A percentile compares a stretch with the other conserved stretches of the same genome.
phyloP scores from a whole-genome alignment of 169 alveolate genomes.

The Toxoplasma gondii region DNA sequence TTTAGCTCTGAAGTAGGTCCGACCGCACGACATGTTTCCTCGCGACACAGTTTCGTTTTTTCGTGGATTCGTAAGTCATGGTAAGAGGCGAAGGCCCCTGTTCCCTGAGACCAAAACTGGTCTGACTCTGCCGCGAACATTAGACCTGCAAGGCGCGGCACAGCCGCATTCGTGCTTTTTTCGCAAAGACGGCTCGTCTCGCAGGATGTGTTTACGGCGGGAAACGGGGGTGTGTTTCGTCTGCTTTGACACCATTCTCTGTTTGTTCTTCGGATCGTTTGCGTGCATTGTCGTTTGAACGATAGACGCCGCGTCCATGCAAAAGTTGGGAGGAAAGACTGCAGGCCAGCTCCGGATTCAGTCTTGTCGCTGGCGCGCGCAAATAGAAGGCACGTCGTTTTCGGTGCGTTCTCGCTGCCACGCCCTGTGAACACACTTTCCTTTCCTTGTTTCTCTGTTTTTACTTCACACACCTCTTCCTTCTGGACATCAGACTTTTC shows the following conservation, averaged over 20 bases:
- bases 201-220: not conserved
- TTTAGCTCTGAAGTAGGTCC: too few species aligned
- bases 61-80: too few species aligned
- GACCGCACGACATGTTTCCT: too few species aligned
- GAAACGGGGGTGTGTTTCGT: not conserved
- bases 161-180: not conserved
- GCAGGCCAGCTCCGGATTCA: not conserved
- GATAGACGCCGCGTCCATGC: not conserved
- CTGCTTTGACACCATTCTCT: not conserved
- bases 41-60: too few species aligned
- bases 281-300: not conserved
- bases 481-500: too few species aligned
- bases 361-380: not conserved
- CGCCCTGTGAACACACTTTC: not conserved
- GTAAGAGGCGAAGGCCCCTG: too few species aligned
- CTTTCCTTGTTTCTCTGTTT: too few species aligned
- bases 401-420: not conserved
- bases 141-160: not conserved
- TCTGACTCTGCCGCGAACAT: not conserved
- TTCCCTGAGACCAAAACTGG: not conserved
- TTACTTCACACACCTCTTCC: too few species aligned
- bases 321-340: not conserved
- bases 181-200: not conserved
- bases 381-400: not conserved
- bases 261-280: not conserved